A percentile compares a stretch with the other conserved stretches of the same genome.
These are phyloP conservation scores for Aspergillus sp. DNA, from an alignment of 2,329 filamentous ascomycete species.

Conservation along the genomic window DNA sequence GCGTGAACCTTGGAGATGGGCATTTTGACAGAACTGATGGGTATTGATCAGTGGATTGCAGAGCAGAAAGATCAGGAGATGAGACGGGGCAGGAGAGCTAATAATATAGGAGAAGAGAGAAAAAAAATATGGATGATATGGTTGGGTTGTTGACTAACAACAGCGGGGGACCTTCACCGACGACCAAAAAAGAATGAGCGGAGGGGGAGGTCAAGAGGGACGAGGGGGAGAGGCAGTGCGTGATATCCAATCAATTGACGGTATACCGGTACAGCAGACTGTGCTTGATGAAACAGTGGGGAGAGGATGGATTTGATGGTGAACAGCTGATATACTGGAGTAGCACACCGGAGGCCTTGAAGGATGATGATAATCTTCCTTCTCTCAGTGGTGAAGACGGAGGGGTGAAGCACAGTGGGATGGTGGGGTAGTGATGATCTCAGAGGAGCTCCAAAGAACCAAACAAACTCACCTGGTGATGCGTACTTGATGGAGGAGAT, in stretches of 20 bases:
- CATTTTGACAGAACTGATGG: constrained; percentile 57
- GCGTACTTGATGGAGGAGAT: no score
- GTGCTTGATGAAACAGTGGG: background rate
- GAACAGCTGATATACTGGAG: background rate
- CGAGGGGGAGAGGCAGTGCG: constrained; percentile 6
- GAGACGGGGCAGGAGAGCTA: constrained; percentile 9
- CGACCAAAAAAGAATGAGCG: constrained; percentile 31
- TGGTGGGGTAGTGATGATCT: constrained; percentile 2
- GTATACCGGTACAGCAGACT: no score
- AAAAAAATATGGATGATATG: constrained; percentile 7
- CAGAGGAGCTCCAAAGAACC: background rate
- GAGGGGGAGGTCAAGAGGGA: constrained; percentile 14
- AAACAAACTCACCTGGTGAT: constrained; percentile 13
- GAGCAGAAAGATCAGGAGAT: constrained; percentile 6
- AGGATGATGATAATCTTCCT: constrained; percentile 4
- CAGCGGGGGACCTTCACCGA: constrained; percentile 34
- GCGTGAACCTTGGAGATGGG: constrained; percentile 85
- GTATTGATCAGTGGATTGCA: constrained; percentile 20
- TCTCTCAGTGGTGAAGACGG: background rate
- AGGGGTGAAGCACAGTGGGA: background rate
- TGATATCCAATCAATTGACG: constrained; percentile 12
- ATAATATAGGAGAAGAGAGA: constrained; percentile 12
- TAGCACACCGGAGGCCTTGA: constrained; percentile 3
- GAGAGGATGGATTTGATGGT: background rate
- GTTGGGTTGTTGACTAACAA: constrained; percentile 25